Evolutionary conservation across 768 basidiomycete species (phyloP).

Genomic region (Peribolospora kevripleyi): DNA sequence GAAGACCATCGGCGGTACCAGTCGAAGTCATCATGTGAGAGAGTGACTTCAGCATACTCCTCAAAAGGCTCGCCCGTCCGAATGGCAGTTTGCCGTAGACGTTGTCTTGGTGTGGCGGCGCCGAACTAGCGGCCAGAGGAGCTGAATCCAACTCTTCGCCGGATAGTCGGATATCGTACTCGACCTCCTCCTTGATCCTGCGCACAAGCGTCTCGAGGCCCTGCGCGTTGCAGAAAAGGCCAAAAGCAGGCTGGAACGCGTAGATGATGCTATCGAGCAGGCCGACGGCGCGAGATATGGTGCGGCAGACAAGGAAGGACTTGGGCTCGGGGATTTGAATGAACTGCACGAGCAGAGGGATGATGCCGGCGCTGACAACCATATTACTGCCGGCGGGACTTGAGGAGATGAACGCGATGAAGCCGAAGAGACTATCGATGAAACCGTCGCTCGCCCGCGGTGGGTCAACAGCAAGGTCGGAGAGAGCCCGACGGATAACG

Average conservation of each 20-base stretch:
- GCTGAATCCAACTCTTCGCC: not conserved
- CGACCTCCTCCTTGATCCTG: slow-evolving; percentile 44
- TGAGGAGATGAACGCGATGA: slow-evolving; percentile 66
- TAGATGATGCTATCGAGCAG: slow-evolving; percentile 80
- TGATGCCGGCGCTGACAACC: slow-evolving; percentile 79
- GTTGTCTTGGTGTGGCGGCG: not conserved
- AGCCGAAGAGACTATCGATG: slow-evolving; percentile 53
- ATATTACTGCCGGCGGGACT: slow-evolving; percentile 69
- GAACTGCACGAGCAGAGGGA: slow-evolving; percentile 69
- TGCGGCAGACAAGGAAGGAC: slow-evolving; percentile 17
- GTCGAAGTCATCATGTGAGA: slow-evolving; percentile 65
- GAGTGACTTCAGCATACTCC: not conserved
- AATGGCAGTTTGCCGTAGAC: not conserved
- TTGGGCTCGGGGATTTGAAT: slow-evolving; percentile 42
- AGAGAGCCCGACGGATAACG: slow-evolving; percentile 53
- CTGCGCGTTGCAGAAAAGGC: slow-evolving; percentile 54
- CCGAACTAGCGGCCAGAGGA: slow-evolving; percentile 13
- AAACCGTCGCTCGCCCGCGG: slow-evolving; percentile 18
- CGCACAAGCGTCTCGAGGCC: slow-evolving; percentile 68
- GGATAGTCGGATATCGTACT: not conserved
- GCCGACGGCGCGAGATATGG: slow-evolving; percentile 67
- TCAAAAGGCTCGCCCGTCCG: slow-evolving; percentile 3
- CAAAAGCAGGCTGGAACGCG: slow-evolving; percentile 64
- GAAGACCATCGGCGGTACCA: slow-evolving; percentile 61
- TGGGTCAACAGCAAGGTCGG: slow-evolving; percentile 29